A percentile compares a stretch with the other conserved stretches of the same genome.
phyloP scores from a whole-genome alignment of 1,139 yeast genomes.

The Kodamaea suecica region DNA sequence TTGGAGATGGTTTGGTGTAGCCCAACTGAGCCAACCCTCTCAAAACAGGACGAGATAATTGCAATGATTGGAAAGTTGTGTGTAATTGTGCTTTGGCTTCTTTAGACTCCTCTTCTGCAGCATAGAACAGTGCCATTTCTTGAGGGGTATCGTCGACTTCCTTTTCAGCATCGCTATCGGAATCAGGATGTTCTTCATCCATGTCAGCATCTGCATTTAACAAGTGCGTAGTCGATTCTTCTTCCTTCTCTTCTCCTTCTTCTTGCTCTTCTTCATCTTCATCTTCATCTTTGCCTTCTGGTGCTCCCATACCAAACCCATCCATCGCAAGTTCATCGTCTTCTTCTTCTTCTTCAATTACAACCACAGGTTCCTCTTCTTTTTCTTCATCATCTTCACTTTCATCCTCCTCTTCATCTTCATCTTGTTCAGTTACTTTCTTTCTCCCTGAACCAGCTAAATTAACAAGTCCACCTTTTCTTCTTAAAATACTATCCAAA shows the following conservation, averaged over 20 bases:
- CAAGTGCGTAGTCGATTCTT: conserved; percentile 4
- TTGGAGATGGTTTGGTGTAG: conserved; percentile 84
- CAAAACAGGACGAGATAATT: conserved; percentile 84
- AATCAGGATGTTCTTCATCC: conserved; percentile 23
- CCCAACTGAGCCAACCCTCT: conserved; percentile 80
- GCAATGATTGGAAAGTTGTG: conserved; percentile 68
- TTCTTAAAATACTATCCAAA: conserved; percentile 76
- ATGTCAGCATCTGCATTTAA: conserved; percentile 22
- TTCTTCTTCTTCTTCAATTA: conserved; percentile 17
- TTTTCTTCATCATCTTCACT: conserved; percentile 30
- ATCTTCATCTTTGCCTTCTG: conserved; percentile 18
- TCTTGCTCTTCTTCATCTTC: conserved; percentile 18
- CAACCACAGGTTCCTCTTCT: conserved; percentile 26
- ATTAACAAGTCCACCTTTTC: conserved; percentile 71
- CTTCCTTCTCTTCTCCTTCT: conserved; percentile 21
- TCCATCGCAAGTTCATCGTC: conserved; percentile 21
- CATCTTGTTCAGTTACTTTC: conserved; percentile 28
- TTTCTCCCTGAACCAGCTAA: conserved; percentile 43
- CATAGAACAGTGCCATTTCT: conserved; percentile 67
- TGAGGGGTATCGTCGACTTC: conserved; percentile 69
- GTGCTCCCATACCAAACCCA: conserved; percentile 19
- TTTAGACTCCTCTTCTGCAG: conserved; percentile 49
- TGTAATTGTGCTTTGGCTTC: conserved; percentile 45
- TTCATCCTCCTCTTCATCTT: conserved; percentile 27
- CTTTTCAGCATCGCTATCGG: conserved; percentile 20